These are phyloP conservation scores for Cryphonectria japonica DNA, from an alignment of 2,329 filamentous ascomycete species.

Conservation along the genomic window DNA sequence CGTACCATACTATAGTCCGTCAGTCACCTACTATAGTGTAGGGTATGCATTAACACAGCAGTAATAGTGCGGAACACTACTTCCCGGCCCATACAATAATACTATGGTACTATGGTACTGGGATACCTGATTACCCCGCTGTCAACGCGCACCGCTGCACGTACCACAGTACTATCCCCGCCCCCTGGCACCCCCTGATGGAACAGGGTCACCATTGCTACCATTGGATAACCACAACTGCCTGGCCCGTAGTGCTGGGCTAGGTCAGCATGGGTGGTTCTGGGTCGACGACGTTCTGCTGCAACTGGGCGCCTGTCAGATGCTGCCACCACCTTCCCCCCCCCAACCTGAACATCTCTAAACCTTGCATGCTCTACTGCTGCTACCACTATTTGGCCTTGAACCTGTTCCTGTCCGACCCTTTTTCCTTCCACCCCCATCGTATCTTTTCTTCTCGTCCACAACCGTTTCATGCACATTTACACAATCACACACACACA, in stretches of 20 bases:
- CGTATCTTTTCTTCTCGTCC: background rate
- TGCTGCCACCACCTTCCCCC: slow-evolving; percentile 22
- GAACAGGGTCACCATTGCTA: background rate
- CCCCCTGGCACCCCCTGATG: background rate
- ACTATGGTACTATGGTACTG: background rate
- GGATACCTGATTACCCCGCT: slow-evolving; percentile 7
- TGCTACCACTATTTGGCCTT: background rate
- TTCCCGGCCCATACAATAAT: background rate
- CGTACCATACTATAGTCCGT: background rate
- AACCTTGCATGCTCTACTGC: slow-evolving; percentile 3
- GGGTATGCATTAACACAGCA: slow-evolving; percentile 4
- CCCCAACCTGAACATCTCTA: background rate
- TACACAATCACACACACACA: background rate
- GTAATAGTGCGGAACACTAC: background rate
- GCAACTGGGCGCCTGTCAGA: slow-evolving; percentile 27
- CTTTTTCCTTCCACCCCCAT: background rate
- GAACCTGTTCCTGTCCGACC: slow-evolving; percentile 1
- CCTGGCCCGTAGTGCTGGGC: slow-evolving; percentile 11
- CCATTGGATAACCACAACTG: background rate
- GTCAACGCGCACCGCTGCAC: background rate
- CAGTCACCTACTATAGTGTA: background rate
- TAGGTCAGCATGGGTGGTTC: slow-evolving; percentile 2
- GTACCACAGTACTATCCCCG: background rate
- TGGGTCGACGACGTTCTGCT: background rate
- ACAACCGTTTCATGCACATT: background rate